A percentile compares a stretch with the other conserved stretches of the same genome.
These are phyloP conservation scores for Talaromyces adpressus DNA, from an alignment of 495 filamentous ascomycete species.

Conservation along the genomic window DNA sequence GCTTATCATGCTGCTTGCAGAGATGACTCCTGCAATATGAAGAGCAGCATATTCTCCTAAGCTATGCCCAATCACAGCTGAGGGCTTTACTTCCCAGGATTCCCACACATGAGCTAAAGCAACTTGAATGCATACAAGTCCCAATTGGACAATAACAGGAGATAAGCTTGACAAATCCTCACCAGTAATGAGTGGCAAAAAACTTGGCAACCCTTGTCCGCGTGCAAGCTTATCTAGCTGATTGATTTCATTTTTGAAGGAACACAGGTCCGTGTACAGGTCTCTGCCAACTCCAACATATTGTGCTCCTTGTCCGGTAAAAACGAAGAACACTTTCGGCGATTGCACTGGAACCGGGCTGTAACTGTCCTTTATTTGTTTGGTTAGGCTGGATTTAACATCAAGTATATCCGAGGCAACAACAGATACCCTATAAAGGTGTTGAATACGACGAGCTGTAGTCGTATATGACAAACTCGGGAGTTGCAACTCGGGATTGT, in stretches of 20 bases:
- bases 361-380: conserved; percentile 15
- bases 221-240: conserved; percentile 19
- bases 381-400: conserved; percentile 12
- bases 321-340: conserved; percentile 46
- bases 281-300: conserved; percentile 54
- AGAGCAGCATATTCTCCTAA: conserved; percentile 78
- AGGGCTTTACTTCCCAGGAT: conserved; percentile 26
- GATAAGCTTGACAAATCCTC: conserved; percentile 13
- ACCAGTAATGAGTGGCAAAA: conserved; percentile 18
- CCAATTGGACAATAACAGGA: conserved; percentile 24
- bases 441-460: conserved; percentile 77
- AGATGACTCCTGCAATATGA: conserved; percentile 68
- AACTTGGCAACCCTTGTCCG: conserved; percentile 19
- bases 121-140: conserved; percentile 25
- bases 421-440: conserved; percentile 57
- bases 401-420: conserved; percentile 15
- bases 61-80: conserved; percentile 38
- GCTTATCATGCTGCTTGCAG: conserved; percentile 63
- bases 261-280: conserved; percentile 48
- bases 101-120: conserved; percentile 25
- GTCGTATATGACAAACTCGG: conserved; percentile 64
- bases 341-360: conserved; percentile 8
- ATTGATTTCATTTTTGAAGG: conserved; percentile 56
- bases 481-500: conserved; percentile 35
- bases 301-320: conserved; percentile 44